phyloP scores from a whole-genome alignment of 2,329 filamentous ascomycete species.

The Trematosphaeria pertusa region DNA sequence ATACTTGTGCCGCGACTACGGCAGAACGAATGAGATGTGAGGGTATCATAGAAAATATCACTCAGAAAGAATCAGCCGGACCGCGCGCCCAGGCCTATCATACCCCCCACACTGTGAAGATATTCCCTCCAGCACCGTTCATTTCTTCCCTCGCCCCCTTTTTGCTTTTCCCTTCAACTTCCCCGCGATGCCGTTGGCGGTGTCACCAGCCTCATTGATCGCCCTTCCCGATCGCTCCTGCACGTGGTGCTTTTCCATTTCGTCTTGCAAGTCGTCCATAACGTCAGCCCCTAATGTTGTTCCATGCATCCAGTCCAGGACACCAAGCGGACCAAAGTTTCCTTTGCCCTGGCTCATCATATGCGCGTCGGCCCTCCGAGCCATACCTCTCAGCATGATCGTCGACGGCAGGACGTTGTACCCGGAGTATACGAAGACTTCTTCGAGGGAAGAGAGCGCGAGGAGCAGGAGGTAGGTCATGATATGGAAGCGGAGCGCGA shows the following conservation, averaged over 20 bases:
- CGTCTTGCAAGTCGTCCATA: constrained; percentile 61
- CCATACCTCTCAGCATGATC: constrained; percentile 65
- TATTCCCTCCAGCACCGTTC: no score
- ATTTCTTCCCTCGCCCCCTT: constrained; percentile 37
- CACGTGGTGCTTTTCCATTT: constrained; percentile 63
- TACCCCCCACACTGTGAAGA: no score
- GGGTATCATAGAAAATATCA: no score
- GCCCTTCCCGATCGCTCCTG: constrained; percentile 51
- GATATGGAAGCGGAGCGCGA: constrained; percentile 72
- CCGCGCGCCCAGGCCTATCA: no score
- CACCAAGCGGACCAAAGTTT: constrained; percentile 68
- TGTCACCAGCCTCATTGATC: constrained; percentile 41
- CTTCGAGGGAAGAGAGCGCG: constrained; percentile 68
- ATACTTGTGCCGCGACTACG: background rate
- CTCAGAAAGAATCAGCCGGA: no score
- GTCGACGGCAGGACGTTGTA: constrained; percentile 68
- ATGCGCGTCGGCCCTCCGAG: constrained; percentile 64
- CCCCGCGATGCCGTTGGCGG: constrained; percentile 35
- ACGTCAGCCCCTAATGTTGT: constrained; percentile 63
- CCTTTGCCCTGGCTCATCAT: constrained; percentile 63
- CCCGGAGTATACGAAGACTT: constrained; percentile 71
- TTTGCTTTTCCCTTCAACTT: constrained; percentile 36
- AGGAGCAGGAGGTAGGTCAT: constrained; percentile 74
- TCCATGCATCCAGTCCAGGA: constrained; percentile 53
- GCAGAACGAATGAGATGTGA: no score